phyloP scores from a whole-genome alignment of 1,284 basidiomycete genomes.

The Ceraceosorus bombacis region DNA sequence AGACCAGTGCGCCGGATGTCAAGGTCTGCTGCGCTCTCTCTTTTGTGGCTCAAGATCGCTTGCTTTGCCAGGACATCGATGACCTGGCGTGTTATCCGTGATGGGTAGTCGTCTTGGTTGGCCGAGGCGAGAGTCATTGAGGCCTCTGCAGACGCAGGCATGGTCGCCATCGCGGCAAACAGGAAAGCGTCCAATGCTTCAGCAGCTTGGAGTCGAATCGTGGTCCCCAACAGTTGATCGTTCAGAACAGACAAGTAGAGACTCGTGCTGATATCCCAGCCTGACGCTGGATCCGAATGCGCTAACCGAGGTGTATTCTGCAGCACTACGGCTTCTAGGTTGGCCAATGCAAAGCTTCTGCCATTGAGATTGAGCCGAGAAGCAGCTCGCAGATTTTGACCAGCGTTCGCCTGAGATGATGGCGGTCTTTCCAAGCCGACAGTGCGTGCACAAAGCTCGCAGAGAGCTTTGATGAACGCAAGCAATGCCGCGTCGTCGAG shows the following conservation, averaged over 20 bases:
- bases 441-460: constrained; percentile 62
- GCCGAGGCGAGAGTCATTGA: constrained; percentile 51
- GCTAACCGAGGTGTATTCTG: constrained; percentile 80
- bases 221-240: constrained; percentile 61
- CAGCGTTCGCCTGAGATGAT: no score
- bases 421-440: not conserved
- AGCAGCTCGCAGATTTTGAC: constrained; percentile 4
- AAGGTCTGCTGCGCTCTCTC: constrained; percentile 45
- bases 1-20: constrained; percentile 80
- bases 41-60: constrained; percentile 58
- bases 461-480: constrained; percentile 72
- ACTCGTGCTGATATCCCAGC: constrained; percentile 70
- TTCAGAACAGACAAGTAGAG: constrained; percentile 71
- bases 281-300: constrained; percentile 67
- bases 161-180: constrained; percentile 61
- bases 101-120: constrained; percentile 14
- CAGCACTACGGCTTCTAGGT: constrained; percentile 68
- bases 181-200: constrained; percentile 75
- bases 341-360: constrained; percentile 7
- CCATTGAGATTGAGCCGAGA: constrained; percentile 15
- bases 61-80: constrained; percentile 74
- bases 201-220: constrained; percentile 78
- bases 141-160: constrained; percentile 52
- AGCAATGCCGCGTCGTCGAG: constrained; percentile 74
- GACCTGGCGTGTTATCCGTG: constrained; percentile 60